Base-by-base conservation (phyloP, 331 rosid genomes). In the Rhamnella rubrinervis region DNA sequence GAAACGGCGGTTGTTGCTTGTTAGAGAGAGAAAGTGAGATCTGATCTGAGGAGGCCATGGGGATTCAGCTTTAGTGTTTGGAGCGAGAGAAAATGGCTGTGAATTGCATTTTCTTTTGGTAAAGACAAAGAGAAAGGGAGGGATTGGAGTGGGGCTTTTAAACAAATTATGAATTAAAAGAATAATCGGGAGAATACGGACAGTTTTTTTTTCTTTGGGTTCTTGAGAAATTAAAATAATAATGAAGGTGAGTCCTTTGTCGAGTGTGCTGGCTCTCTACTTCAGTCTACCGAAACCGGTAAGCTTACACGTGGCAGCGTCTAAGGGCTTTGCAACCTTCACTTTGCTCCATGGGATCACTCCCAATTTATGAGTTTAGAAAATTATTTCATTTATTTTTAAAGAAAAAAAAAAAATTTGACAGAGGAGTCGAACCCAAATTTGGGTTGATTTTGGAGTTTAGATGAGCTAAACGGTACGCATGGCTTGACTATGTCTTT, bases 1-100 rank as follows among this genome's bases (percentile, higher is more conserved):
- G 71, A 50, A 53, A 28, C 4, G 66, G 65, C 44, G 66, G 68
- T 52, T 58, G 68, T 52, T 58, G 73, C 39, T 69, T 72, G 77
- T 17, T 56, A 46, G 80, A 63, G 82, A 71, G 77, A 78, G 83
- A 80, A 50, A 67, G 77, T 49, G 68, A 73, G 84, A 78, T 83
- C 91, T 73, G 86, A 80, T 83, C 67, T 56, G 67, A 64, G 65
- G 73, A 64, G 65, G 73, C 52, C 65, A 68, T 81, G 2, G 68
- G 77, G 53, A 59, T 41, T 67, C 23, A 55, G 47, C 14, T 73
- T 69, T 37, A 55, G 60, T 70, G 4, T 53, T 60, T 19, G 71
- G 63, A 71, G 70, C 8, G 70, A 55, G 59, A 40, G 57, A 55
- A 46, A 35, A 52, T 25, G 21, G 68, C 40, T 28, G 61, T 23